Evolutionary conservation across 2,329 filamentous ascomycete species (phyloP).

Genomic region (Scedosporium apiospermum): DNA sequence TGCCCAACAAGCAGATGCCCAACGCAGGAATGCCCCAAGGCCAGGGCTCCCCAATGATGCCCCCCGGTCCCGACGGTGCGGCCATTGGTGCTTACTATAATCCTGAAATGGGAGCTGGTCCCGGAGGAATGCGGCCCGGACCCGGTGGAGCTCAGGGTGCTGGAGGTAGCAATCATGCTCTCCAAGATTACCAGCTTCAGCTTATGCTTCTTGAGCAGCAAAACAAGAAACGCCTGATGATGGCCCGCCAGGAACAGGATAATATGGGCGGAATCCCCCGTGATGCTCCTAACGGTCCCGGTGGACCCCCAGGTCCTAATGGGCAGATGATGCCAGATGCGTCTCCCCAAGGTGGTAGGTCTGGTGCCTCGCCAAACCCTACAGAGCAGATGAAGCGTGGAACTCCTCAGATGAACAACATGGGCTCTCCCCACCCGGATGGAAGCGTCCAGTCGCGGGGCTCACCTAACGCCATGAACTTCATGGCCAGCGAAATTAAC

Average conservation of each 20-base stretch:
- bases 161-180: constrained; percentile 60
- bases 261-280: constrained; percentile 39
- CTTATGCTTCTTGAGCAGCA: constrained; percentile 80
- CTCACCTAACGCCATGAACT: constrained; percentile 56
- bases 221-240: constrained; percentile 77
- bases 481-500: constrained; percentile 55
- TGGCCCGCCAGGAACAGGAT: constrained; percentile 75
- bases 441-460: constrained; percentile 52
- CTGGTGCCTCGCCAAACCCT: constrained; percentile 67
- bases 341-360: constrained; percentile 59
- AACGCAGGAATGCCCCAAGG: constrained; percentile 61
- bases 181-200: constrained; percentile 86
- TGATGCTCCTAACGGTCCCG: constrained; percentile 43
- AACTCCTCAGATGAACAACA: constrained; percentile 62
- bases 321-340: constrained; percentile 57
- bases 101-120: constrained; percentile 41
- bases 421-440: constrained; percentile 61
- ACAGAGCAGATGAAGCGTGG: constrained; percentile 71
- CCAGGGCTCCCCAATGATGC: constrained; percentile 78
- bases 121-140: constrained; percentile 48
- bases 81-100: constrained; percentile 54
- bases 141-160: constrained; percentile 36
- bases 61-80: constrained; percentile 57
- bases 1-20: constrained; percentile 72
- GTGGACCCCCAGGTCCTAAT: constrained; percentile 44